Evolutionary conservation across 2,329 filamentous ascomycete genomes (phyloP).

Genomic region (Fusarium sp.): DNA sequence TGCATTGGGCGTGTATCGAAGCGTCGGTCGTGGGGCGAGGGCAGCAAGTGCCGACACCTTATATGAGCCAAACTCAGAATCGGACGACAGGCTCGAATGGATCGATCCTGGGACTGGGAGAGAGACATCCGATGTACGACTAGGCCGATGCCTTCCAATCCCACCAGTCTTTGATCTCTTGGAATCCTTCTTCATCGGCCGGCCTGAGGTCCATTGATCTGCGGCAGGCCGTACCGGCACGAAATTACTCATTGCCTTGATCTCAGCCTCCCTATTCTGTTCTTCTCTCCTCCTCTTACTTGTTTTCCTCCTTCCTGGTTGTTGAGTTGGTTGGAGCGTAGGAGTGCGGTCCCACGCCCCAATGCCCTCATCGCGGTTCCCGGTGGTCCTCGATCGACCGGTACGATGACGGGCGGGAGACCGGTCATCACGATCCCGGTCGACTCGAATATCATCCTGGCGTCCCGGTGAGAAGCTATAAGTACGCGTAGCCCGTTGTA

Average conservation of each 20-base stretch:
- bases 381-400: constrained; percentile 24
- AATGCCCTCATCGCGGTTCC: constrained; percentile 20
- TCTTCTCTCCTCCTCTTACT: constrained; percentile 80
- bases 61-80: constrained; percentile 75
- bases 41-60: constrained; percentile 80
- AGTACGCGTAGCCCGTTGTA: constrained; percentile 57
- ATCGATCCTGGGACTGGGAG: constrained; percentile 77
- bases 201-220: constrained; percentile 66
- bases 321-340: constrained; percentile 68
- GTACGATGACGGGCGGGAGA: constrained; percentile 38
- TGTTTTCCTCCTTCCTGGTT: constrained; percentile 69
- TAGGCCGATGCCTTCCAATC: constrained; percentile 61
- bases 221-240: constrained; percentile 70
- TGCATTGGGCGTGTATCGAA: constrained; percentile 74
- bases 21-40: constrained; percentile 84
- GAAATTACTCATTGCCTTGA: constrained; percentile 80
- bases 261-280: constrained; percentile 82
- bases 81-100: constrained; percentile 76
- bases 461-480: constrained; percentile 70
- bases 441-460: constrained; percentile 60
- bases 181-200: constrained; percentile 68
- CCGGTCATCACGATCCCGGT: constrained; percentile 31
- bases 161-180: constrained; percentile 67
- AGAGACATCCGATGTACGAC: constrained; percentile 75
- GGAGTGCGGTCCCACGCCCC: constrained; percentile 48